Evolutionary conservation across 441 rosid genomes (phyloP), one percentile per base, ranked within the genome.

Genomic region (Cnidoscolus chayamansa): DNA sequence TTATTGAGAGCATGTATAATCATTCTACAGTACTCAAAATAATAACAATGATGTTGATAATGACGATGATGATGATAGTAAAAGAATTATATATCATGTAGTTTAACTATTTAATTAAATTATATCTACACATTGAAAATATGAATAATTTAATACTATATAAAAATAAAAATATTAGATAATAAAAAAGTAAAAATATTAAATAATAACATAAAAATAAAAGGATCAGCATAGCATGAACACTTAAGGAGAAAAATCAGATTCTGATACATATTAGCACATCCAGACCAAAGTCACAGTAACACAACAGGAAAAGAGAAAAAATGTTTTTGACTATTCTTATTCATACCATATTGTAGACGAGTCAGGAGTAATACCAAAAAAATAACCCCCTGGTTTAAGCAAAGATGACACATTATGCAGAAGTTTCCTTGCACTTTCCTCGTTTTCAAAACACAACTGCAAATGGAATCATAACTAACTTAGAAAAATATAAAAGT

Each of bases 341-440:
- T 55, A 82, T 79, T 71, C 93, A 82, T 92, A 94, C 98, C 98
- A 94, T 85, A 94, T 90, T 30, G 97, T 92, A 84, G 98, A 94
- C 71, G 97, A 90, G 87, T 94, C 98, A 60, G 96, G 97, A 86
- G 92, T 89, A 78, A 95, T 87, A 77, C 99, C 99, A 11, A 95
- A 83, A 83, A 92, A 92, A 84, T 89, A 95, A 76, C 99, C 99
- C 81, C 98, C 97, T 0, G 99, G 95, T 79, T 93, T 91, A 76
- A 92, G 85, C 84, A 95, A 79, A 74, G 84, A 86, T 13, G 98
- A 84, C 43, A 90, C 98, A 84, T 89, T 94, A 74, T 83, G 81
- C 48, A 94, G 79, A 69, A 94, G 97, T 78, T 81, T 90, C 81
- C 91, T 90, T 12, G 94, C 98, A 78, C 85, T 92, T 82, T 92